Evolutionary conservation across 768 basidiomycete genomes (phyloP).

Genomic region (Suillus weaverae): DNA sequence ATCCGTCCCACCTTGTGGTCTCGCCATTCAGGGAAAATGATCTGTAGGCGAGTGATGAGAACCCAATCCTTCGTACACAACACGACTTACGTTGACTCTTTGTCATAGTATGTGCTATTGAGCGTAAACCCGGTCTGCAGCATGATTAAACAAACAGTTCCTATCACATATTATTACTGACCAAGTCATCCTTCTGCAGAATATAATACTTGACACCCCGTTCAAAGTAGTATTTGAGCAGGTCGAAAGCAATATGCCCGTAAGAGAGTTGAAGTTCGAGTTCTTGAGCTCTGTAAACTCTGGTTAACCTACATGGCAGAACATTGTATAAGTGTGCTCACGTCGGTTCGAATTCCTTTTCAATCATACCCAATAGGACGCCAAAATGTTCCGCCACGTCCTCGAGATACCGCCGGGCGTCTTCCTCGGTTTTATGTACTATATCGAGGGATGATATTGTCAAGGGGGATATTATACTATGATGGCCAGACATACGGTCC

Average conservation of each 20-base stretch:
- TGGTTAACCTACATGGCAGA: neutral
- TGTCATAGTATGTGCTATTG: neutral
- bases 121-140: constrained; percentile 1
- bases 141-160: neutral
- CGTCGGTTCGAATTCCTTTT: constrained; percentile 18
- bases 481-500: neutral
- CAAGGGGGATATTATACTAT: neutral
- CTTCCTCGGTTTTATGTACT: constrained; percentile 4
- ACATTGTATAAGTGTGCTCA: constrained; percentile 2
- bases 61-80: neutral
- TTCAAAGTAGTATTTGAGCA: constrained; percentile 16
- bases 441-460: neutral
- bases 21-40: neutral
- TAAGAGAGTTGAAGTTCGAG: constrained; percentile 15
- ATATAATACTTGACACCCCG: constrained; percentile 4
- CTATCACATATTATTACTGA: neutral
- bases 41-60: neutral
- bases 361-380: constrained; percentile 13
- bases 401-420: constrained; percentile 4
- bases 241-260: constrained; percentile 20
- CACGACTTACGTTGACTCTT: neutral
- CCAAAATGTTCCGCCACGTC: constrained; percentile 15
- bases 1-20: constrained; percentile 14
- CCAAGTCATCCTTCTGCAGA: neutral
- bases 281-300: constrained; percentile 12